These are phyloP conservation scores for Lentithecium fluviatile DNA, from an alignment of 495 filamentous ascomycete species.

Conservation along the genomic window DNA sequence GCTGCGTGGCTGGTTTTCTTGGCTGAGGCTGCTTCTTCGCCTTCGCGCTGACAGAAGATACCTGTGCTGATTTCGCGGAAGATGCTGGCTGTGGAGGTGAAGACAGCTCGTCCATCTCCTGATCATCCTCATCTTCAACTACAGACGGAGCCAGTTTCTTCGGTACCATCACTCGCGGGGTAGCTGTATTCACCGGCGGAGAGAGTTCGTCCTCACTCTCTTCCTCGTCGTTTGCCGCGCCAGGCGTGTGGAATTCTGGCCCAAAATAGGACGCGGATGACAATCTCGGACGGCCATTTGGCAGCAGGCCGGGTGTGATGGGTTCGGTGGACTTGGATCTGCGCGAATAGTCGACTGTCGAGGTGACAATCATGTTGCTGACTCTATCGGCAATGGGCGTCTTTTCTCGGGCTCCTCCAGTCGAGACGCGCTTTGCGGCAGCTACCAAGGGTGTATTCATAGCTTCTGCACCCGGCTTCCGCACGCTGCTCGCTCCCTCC, in stretches of 20 bases:
- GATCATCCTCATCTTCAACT: background rate
- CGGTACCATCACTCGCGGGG: background rate
- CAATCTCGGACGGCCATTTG: background rate
- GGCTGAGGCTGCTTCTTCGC: background rate
- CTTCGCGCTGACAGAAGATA: background rate
- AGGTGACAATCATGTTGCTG: background rate
- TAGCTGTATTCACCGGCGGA: background rate
- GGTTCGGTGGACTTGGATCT: constrained; percentile 9
- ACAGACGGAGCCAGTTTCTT: background rate
- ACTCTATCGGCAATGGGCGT: constrained; percentile 1
- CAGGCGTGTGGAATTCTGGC: background rate
- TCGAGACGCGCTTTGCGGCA: background rate
- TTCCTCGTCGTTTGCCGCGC: constrained; percentile 1
- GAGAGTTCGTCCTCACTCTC: constrained; percentile 26
- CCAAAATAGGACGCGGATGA: background rate
- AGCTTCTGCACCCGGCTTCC: too few species aligned
- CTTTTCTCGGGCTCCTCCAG: background rate
- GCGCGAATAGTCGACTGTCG: background rate
- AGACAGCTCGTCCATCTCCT: constrained; percentile 27
- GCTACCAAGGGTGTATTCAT: too few species aligned
- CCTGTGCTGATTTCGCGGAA: too few species aligned
- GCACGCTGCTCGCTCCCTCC: too few species aligned
- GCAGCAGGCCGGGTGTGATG: background rate
- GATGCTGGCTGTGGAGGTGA: background rate
- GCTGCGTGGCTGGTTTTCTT: background rate